Evolutionary conservation across 2,329 filamentous ascomycete species (phyloP), one percentile per base, ranked within the genome.

Genomic region (Fusarium aywerte): DNA sequence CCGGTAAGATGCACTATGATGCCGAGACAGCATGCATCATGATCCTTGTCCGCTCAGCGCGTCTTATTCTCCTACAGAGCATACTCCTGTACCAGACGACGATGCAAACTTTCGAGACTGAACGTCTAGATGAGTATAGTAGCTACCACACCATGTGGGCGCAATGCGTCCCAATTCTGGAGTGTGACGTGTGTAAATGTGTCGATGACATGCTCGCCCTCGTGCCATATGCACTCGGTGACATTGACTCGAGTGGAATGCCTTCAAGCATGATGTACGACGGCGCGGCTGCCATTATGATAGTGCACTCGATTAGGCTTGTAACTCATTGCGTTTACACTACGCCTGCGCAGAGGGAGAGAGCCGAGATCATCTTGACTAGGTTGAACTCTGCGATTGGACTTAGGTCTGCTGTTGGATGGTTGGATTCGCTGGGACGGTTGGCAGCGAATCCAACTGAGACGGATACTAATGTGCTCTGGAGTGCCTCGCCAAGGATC

Each of bases 21-120:
- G 62, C 69, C 3, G 74, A 76, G 44, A 77, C 76, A 10, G 76
- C 76, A 0, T 78, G 76, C 51, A 76, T 69, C 27, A 74, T 77
- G 32, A 73, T 77, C 21, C 51, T 78, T 11, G 57, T 77, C 4
- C 70, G 76, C 7, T 75, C 76, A 1, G 72, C 74, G 7, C 71
- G 75, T 2, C 67, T 78, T 3, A 76, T 77, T 2, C 40, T 78
- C 1, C 44, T 77, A 9, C 51, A 74, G 39, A 75, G 67, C 29
- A 69, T 77, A 58, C 66, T 77, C 9, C 44, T 73, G 6, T 74
- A 75, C 42, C 69, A 73, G 13, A 53, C 47, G 4, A 64, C 47
- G 23, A 48, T 71, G 20, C 62, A 66, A 20, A 51, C 50, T 2
- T 31, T 38, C 2, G 32, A 43, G 2, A 49, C 29, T 7, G 56